Conservation (phyloP, 2,329 filamentous ascomycete genomes). For the Elsinoe ampelina region DNA sequence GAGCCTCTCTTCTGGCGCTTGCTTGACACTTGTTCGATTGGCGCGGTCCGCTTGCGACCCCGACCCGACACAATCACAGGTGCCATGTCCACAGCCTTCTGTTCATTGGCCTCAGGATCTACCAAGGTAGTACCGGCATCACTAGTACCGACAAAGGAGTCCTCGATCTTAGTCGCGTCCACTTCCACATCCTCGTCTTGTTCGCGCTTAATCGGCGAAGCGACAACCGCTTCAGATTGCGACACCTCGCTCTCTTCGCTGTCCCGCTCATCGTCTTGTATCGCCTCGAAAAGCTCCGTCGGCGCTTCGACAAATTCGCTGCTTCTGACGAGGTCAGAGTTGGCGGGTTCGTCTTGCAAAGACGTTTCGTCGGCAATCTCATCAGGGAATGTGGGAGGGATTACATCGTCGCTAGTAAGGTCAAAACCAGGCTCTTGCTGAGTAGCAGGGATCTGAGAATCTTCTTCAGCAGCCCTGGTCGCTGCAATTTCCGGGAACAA, state of each 20-base stretch:
- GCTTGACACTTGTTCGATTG: conserved; percentile 12
- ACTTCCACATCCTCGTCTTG: conserved; percentile 13
- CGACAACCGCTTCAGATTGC: neutral
- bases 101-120: neutral
- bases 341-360: neutral
- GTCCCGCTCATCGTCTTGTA: neutral
- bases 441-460: neutral
- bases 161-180: conserved; percentile 27
- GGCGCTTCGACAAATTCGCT: conserved; percentile 3
- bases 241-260: neutral
- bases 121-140: conserved; percentile 9
- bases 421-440: neutral
- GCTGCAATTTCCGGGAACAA: neutral
- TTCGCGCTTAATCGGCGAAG: neutral
- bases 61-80: neutral
- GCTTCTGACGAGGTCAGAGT: neutral
- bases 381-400: neutral
- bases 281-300: neutral
- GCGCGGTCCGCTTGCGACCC: neutral
- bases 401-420: neutral
- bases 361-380: neutral
- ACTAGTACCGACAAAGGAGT: conserved; percentile 27
- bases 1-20: conserved; percentile 20
- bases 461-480: neutral
- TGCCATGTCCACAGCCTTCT: neutral